Evolutionary conservation across 2,329 filamentous ascomycete species (phyloP).

Genomic region (Paraconiothyrium sp.): DNA sequence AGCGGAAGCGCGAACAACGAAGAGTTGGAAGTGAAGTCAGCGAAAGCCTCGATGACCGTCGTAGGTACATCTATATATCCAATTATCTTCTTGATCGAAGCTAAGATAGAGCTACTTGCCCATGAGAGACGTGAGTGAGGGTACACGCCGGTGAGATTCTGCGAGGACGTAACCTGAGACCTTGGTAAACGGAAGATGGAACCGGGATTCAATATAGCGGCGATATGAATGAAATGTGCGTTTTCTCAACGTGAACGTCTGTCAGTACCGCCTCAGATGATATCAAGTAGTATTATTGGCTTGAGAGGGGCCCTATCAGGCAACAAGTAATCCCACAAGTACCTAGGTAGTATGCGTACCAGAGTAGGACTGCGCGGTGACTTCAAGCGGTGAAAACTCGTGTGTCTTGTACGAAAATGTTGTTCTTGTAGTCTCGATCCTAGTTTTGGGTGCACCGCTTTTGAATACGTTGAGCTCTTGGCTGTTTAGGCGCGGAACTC

Average conservation of each 20-base stretch:
- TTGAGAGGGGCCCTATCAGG: not conserved
- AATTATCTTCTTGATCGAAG: not conserved
- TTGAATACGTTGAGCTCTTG: not conserved
- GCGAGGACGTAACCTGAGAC: no score
- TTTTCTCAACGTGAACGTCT: not conserved
- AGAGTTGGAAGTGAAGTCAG: slow-evolving; percentile 19
- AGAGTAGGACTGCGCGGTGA: not conserved
- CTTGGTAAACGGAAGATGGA: no score
- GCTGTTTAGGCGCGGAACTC: slow-evolving; percentile 20
- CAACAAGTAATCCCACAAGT: not conserved
- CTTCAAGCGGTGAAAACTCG: not conserved
- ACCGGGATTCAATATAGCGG: no score
- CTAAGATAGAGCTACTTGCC: not conserved
- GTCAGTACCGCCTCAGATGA: no score
- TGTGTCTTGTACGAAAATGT: not conserved
- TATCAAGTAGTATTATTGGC: no score
- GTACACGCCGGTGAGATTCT: not conserved
- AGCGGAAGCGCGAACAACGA: slow-evolving; percentile 25
- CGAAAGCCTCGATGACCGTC: slow-evolving; percentile 20
- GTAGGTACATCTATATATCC: slow-evolving; percentile 9
- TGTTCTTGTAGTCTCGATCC: not conserved
- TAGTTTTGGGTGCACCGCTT: not conserved
- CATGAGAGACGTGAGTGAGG: not conserved
- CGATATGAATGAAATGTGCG: not conserved
- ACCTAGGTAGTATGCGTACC: not conserved